phyloP scores from a whole-genome alignment of 2,329 filamentous ascomycete genomes.

The Claviceps quebecensis region DNA sequence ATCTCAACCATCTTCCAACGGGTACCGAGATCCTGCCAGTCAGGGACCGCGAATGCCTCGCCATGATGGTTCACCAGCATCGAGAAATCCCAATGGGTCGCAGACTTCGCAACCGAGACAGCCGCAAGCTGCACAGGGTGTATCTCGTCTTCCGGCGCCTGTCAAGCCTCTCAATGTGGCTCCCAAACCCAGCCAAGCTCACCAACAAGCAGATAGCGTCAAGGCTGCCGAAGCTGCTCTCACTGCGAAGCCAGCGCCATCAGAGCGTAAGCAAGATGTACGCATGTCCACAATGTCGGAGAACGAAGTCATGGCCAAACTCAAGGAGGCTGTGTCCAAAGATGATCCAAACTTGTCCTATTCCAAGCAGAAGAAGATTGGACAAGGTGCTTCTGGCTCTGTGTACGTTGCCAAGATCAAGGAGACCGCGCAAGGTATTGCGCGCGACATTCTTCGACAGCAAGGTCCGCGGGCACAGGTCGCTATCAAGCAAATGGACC shows the following conservation, averaged over 20 bases:
- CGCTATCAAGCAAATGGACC: constrained; percentile 99
- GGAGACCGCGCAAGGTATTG: constrained; percentile 74
- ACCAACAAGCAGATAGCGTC: constrained; percentile 48
- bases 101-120: constrained; percentile 35
- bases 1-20: constrained; percentile 36
- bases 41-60: constrained; percentile 32
- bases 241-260: constrained; percentile 60
- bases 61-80: constrained; percentile 32
- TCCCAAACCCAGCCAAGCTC: constrained; percentile 41
- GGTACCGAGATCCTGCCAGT: constrained; percentile 25
- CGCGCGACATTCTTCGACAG: constrained; percentile 62
- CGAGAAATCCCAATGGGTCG: constrained; percentile 44
- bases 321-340: constrained; percentile 89
- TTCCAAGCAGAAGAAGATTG: constrained; percentile 99
- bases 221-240: constrained; percentile 85
- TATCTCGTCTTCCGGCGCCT: constrained; percentile 40
- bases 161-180: constrained; percentile 72
- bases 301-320: constrained; percentile 88
- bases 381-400: constrained; percentile 92
- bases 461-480: constrained; percentile 78
- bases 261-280: constrained; percentile 76
- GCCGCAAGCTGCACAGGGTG: constrained; percentile 30
- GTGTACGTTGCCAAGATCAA: constrained; percentile 97
- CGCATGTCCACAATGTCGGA: constrained; percentile 99
- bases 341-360: constrained; percentile 91